Evolutionary conservation across 1,284 basidiomycete species (phyloP).

Genomic region (Cryptococcus sp.): DNA sequence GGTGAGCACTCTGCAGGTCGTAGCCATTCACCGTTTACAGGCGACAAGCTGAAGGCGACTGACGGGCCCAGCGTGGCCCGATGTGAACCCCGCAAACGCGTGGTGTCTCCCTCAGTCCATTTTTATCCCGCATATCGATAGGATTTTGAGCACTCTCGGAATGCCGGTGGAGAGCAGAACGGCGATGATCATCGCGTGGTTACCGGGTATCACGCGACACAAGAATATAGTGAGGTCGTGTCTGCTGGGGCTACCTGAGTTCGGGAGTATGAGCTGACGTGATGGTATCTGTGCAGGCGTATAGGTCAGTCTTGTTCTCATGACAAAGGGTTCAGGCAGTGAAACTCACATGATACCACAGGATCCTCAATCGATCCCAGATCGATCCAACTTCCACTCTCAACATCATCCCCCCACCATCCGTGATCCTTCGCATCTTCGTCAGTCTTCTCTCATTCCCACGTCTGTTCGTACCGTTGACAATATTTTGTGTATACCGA

Average conservation of each 20-base stretch:
- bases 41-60: not conserved
- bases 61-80: slow-evolving; percentile 36
- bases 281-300: too few relatives aligned
- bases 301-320: too few relatives aligned
- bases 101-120: slow-evolving; percentile 39
- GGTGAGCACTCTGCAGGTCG: slow-evolving; percentile 18
- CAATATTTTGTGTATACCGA: too few relatives aligned
- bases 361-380: slow-evolving; percentile 37
- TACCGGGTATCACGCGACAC: slow-evolving; percentile 38
- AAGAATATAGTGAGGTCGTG: slow-evolving; percentile 39
- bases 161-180: slow-evolving; percentile 41
- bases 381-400: slow-evolving; percentile 30
- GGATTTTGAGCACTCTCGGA: slow-evolving; percentile 35
- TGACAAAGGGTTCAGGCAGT: too few relatives aligned
- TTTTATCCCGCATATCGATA: slow-evolving; percentile 46
- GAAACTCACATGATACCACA: slow-evolving; percentile 5
- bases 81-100: slow-evolving; percentile 35
- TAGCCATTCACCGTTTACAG: not conserved
- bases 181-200: slow-evolving; percentile 42
- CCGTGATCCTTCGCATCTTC: slow-evolving; percentile 37
- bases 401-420: slow-evolving; percentile 37
- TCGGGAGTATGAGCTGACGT: too few relatives aligned
- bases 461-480: not conserved
- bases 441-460: slow-evolving; percentile 19
- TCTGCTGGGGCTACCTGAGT: too few relatives aligned